phyloP scores from a whole-genome alignment of 2,329 filamentous ascomycete species.

The Emericellopsis cladophorae region DNA sequence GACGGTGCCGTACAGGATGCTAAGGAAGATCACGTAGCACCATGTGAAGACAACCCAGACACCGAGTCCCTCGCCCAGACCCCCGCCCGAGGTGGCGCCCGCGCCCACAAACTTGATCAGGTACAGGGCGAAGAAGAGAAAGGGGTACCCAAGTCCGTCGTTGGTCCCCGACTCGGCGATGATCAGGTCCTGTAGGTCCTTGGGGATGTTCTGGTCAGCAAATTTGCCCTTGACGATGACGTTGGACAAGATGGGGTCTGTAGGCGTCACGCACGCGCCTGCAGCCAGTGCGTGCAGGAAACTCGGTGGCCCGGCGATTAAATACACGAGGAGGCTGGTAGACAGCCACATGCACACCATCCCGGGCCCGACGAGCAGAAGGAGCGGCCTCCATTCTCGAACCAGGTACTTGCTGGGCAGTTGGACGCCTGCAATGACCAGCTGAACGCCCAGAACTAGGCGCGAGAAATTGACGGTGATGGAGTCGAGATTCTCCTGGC shows the following conservation, averaged over 20 bases:
- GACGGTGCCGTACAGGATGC: conserved; percentile 25
- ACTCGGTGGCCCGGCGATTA: conserved; percentile 53
- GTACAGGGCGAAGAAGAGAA: conserved; percentile 30
- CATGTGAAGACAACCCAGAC: conserved; percentile 33
- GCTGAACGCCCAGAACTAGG: conserved; percentile 78
- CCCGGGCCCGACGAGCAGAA: conserved; percentile 65
- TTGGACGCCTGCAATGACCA: conserved; percentile 80
- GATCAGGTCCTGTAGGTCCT: conserved; percentile 67
- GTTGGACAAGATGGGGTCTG: conserved; percentile 78
- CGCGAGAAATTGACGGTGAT: conserved; percentile 78
- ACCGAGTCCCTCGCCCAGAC: conserved; percentile 26
- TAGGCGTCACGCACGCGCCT: conserved; percentile 82
- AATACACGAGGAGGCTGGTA: conserved; percentile 71
- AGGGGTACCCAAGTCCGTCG: conserved; percentile 45
- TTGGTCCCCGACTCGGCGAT: conserved; percentile 59
- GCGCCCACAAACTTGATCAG: conserved; percentile 28
- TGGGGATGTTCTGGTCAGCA: conserved; percentile 80
- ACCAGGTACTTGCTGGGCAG: conserved; percentile 71
- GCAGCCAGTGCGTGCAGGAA: conserved; percentile 72
- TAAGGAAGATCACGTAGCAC: conserved; percentile 31
- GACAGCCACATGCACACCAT: conserved; percentile 82
- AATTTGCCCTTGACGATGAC: conserved; percentile 91
- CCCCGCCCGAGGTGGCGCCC: conserved; percentile 32
- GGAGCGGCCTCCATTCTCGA: conserved; percentile 65
- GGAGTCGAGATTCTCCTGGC: conserved; percentile 45